Base-by-base conservation (phyloP, 2,329 filamentous ascomycete species). In the Colletotrichum limetticola region DNA sequence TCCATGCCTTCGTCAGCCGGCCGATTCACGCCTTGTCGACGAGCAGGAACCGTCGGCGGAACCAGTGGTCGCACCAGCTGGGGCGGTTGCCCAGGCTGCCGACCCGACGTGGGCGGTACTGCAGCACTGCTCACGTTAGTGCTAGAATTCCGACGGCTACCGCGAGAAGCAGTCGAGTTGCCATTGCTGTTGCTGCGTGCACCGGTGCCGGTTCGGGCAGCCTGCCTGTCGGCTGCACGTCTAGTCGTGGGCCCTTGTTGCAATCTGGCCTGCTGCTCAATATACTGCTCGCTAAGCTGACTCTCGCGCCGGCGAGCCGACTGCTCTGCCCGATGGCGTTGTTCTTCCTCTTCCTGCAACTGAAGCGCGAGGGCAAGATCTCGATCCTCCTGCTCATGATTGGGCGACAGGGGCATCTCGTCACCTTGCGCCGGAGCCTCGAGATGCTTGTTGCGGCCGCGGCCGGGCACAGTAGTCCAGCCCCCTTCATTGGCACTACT, bases 311-410 rank as follows among this genome's bases (percentile, higher is more conserved):
- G 86, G 8, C 92, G 87, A 1, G 91, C 89, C 11, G 89, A 90
- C 61, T 91, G 88, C 62, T 90, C 88, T 7, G 79, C 77, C n/a
- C 90, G 89, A 75, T 95, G 91, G 16, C 91, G 89, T 78, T 95
- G 92, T 75, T 98, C 95, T 81, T 98, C 96, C 80, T 98, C 95
- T 78, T 98, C 97, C 80, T 98, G 96, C 1, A 98, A 88, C 79
- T 98, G 97, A 7, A 99, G 86, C 0, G 96, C 95, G 3, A 98
- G 87, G 0, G 97, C 97, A 35, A 98, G 84, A 74, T 97, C 94
- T 72, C 95, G 91, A 78, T 98, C 95, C 83, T 98, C 91, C 85
- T 97, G 89, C 83, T 92, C 87, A 75, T 87, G 83, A 74, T 84
- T 82, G 22, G 85, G 83, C 11, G 84, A 86, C 58, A 82, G 74